Evolutionary conservation across 2,329 filamentous ascomycete genomes (phyloP), one percentile per base, ranked within the genome.

Genomic region (Botrytis aclada): DNA sequence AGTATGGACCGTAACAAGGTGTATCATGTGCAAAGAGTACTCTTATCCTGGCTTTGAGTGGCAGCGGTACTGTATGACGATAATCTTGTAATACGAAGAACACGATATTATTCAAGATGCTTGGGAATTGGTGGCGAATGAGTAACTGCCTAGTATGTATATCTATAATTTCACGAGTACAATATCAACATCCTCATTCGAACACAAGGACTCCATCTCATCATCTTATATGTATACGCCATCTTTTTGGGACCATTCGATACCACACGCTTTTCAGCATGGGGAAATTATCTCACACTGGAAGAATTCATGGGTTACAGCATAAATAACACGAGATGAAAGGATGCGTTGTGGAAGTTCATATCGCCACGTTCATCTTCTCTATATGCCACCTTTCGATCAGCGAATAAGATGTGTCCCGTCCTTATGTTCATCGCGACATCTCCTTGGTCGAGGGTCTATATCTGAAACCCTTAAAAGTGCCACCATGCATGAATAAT

Each of bases 301-400:
- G 25, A 14, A 56, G 16, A 67, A 22, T 29, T 25, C 45, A 67
- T 25, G 45, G 64, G 47, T 65, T 54, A 41, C 47, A 41, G 65
- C 65, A 67, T 67, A 32, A 56, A 67, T 56, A 9, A 56, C 47
- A 56, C 64, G 64, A 66, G 64, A 67, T 67, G 45, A 67, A 65
- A 67, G 47, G 47, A 41, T 67, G 37, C 25, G 18, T 56, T 9
- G 64, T 56, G 47, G 34, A 67, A 67, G 34, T 41, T 41, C 16
- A 41, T 67, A 41, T 41, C 47, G 64, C 64, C 45, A 67, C 45
- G 16, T 41, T 67, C 64, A 32, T 67, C 34, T 67, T 56, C 47
- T 56, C 6, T 67, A 29, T 2, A 47, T 47, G 29, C 25, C 39
- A 64, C 14, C 29, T 47, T 34, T 39, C 20, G 22, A 65, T 22